Evolutionary conservation across 495 filamentous ascomycete species (phyloP), one percentile per base, ranked within the genome.

Genomic region (Lichenothelia convexa): DNA sequence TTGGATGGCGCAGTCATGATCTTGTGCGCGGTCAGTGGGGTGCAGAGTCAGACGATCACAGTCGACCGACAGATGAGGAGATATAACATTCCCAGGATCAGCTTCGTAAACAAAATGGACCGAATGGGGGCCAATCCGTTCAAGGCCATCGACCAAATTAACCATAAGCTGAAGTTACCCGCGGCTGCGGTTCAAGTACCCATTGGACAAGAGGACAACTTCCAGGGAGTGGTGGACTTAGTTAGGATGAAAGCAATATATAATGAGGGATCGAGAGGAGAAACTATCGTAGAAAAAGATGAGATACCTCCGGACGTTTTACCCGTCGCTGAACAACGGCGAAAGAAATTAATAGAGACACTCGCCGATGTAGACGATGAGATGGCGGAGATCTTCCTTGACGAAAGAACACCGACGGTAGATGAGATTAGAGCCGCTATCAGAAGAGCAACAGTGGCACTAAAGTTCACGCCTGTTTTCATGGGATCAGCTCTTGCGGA

Each of bases 41-140:
- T 99, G 3, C 91, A 99, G 64, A 80, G 73, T 47, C 91, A 99
- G 61, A 99, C 91, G 4, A 93, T 94, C 44, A 99, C 91, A 1
- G 91, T 99, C 34, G 87, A 99, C 56, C 66, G 91, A 41, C 91
- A 99, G 64, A 99, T 99, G 91, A 78, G 80, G 62, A 72, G 91
- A 35, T 99, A 99, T 63, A 92, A 94, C 51, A 73, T 99, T 35
- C 91, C 91, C 22, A 67, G 91, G 42, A 79, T 99, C 47, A 86
- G 78, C 38, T 99, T 99, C 54, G 67, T 99, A 46, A 99, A 99
- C 64, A 99, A 99, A 69, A 99, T 99, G 91, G 91, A 99, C 50
- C 82, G 91, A 40, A 93, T 93, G 75, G 91, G 91, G 33, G 83
- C 91, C 39, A 95, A 99, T 53, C 91, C 91, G 2, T 99, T 89